Conservation (phyloP, 177 flowering plant species). For the Vitis hybrid region DNA sequence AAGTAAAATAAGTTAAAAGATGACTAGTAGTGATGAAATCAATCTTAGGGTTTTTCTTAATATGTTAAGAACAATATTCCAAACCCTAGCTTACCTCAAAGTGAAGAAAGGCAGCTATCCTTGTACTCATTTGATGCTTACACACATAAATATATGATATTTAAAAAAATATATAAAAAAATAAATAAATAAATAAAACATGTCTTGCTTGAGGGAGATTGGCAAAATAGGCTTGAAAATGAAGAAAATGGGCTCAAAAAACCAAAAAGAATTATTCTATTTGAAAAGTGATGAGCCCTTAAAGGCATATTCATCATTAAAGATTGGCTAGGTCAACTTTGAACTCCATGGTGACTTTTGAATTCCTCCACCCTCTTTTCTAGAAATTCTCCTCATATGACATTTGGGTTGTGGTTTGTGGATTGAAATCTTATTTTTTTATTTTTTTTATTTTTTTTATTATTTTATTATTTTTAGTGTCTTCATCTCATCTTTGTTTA, state of each 20-base stretch:
- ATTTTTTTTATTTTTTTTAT: no score
- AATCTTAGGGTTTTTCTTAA: no score
- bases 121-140: neutral
- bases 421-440: neutral
- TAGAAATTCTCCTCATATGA: slow-evolving; percentile 3
- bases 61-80: no score
- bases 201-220: slow-evolving; percentile 7
- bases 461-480: neutral
- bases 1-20: neutral
- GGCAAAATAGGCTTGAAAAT: slow-evolving; percentile 15
- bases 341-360: slow-evolving; percentile 22
- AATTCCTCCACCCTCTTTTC: slow-evolving; percentile 17
- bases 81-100: neutral
- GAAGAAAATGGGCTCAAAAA: slow-evolving; percentile 16
- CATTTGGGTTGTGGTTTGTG: neutral
- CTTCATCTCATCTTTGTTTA: neutral
- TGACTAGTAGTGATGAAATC: neutral
- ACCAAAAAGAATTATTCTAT: neutral
- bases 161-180: no score
- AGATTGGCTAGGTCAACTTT: slow-evolving; percentile 26
- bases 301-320: slow-evolving; percentile 6
- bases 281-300: neutral
- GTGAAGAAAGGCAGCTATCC: slow-evolving; percentile 10
- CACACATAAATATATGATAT: neutral
- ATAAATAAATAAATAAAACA: no score